Base-by-base conservation (phyloP, 2,329 filamentous ascomycete genomes). In the Karstenula rhodostoma region DNA sequence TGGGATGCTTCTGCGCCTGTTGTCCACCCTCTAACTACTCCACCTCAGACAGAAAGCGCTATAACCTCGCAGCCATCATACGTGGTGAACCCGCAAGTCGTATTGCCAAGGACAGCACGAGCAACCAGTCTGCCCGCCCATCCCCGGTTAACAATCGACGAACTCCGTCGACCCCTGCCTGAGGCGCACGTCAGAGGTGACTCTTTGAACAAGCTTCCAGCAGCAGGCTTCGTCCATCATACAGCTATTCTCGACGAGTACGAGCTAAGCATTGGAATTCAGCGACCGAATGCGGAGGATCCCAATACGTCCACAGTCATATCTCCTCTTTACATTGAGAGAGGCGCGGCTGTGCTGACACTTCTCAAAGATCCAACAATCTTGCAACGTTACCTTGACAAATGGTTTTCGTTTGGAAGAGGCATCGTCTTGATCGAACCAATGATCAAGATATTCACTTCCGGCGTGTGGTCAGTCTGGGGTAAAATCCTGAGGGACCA, bases 341-440 rank as follows among this genome's bases (percentile, higher is more conserved):
- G 62, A 43, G 76, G 76, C 12, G 70, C 62, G 2, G 58, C 64
- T 6, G 61, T 77, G 4, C 68, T 78, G 9, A 57, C 60, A 0
- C 57, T 76, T 4, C 57, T 78, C 2, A 70, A 66, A 46, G 69
- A 76, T 27, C 53, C 74, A 8, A 61, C 67, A 1, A 58, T 63
- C 9, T 68, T 71, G 22, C 65, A 71, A 17, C 69, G 67, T 40
- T 77, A 76, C 42, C 70, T 77, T 46, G 67, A 75, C n/a, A 71
- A 73, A 48, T 71, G 67, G 69, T 77, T 75, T 48, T 71, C 68
- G 3, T 70, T 73, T 19, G 68, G 67, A 3, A 63, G 68, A 32
- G 75, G 74, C 0, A 63, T 75, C n/a, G 63, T 77, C n/a, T 59
- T 77, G 15, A 73, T 76, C 44, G 74, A 72, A 56, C 73, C 75